Base-by-base conservation (phyloP, 164 flowering plant genomes). In the Chimonanthus salicifolius region DNA sequence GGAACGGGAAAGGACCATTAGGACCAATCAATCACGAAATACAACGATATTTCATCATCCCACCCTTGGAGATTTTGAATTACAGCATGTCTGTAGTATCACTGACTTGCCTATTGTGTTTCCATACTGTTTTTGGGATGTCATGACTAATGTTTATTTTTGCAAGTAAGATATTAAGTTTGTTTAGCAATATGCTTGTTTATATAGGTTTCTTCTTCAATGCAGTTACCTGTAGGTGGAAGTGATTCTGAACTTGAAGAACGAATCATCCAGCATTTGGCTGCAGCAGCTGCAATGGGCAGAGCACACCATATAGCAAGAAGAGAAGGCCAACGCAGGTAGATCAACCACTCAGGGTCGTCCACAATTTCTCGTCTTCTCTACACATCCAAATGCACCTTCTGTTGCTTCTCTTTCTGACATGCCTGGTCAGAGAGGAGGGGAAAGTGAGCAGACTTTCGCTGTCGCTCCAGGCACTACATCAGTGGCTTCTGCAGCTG, bases 281-380 rank as follows among this genome's bases (percentile, higher is more conserved):
- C 97, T 73, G 97, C 98, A 74, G 97, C 98, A 69, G 96, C 97
- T 76, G 98, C 98, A 64, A 90, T 88, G 96, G 96, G 97, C 8
- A 88, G 97, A 81, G 78, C 89, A 66, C 94, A 86, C 21, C 97
- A 89, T 62, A 71, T 86, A 66, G 83, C 87, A 65, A 77, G 96
- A 81, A 88, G 97, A 81, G 96, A 90, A 70, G 87, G 89, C 69
- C 90, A 87, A 9, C 84, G 96, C 69, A 86, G 77, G 77, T 69
- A 85, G 92, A 75, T 78, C 89, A 47, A 74, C 86, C 43, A 77
- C 82, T 79, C 90, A 91, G 69, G 89, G 88, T 21, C 90, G 89
- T 67, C 91, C 89, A 20, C 97, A 85, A 74, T 89, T 82, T 77
- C 73, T 89, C 79, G 87, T 87, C 60, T 84, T 88, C 68, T 87